These are phyloP conservation scores for Benincasa hispida DNA, from an alignment of 306 rosid genomes.

Conservation along the genomic window DNA sequence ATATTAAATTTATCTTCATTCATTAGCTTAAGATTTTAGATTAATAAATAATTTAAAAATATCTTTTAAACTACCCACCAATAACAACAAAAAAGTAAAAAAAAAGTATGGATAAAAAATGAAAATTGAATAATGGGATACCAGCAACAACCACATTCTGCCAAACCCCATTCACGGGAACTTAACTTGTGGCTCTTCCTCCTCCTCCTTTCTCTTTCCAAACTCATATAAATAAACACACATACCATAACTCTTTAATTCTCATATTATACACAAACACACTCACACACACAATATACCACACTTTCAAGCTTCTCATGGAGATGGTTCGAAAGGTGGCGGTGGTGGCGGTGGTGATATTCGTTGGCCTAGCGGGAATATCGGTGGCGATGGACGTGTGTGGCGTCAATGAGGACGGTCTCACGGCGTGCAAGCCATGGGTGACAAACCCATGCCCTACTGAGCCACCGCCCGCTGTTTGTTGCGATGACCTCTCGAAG, in stretches of 20 bases:
- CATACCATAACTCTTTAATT: not conserved
- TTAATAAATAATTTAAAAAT: too few relatives aligned
- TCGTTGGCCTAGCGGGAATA: constrained; percentile 2
- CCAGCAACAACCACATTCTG: not conserved
- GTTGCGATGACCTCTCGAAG: constrained; percentile 34
- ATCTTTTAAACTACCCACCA: too few relatives aligned
- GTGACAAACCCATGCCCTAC: constrained; percentile 43
- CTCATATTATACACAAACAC: not conserved
- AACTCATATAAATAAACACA: not conserved
- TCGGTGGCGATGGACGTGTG: constrained; percentile 24
- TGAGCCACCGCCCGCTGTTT: constrained; percentile 21
- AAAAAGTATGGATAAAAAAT: not conserved
- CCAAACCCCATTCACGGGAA: constrained; percentile 33
- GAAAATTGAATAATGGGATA: not conserved
- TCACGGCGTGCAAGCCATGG: constrained; percentile 49
- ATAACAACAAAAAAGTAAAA: too few relatives aligned
- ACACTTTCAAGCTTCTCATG: not conserved
- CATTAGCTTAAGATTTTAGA: too few relatives aligned
- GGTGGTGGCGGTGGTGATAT: not conserved
- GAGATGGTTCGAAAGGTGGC: not conserved
- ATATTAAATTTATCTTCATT: too few relatives aligned
- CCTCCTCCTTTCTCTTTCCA: not conserved
- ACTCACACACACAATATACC: not conserved
- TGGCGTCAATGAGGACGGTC: constrained; percentile 32
- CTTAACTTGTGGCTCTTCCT: constrained; percentile 11